Base-by-base conservation (phyloP, 2,329 filamentous ascomycete genomes). In the Pseudogymnoascus sp. region DNA sequence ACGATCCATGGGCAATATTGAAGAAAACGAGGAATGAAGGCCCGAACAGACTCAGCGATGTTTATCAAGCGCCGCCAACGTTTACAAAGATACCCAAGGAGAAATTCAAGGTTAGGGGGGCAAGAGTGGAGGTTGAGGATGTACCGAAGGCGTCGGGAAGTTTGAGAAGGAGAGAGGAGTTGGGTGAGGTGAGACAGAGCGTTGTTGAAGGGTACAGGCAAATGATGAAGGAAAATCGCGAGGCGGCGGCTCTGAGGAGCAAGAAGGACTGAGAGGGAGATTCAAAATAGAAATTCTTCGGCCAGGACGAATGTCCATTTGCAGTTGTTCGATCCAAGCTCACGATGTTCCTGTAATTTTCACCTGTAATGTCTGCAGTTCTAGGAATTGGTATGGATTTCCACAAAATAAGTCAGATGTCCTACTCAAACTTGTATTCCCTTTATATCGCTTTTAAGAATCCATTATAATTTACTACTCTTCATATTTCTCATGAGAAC, bases 181-280 rank as follows among this genome's bases (percentile, higher is more conserved):
- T 93, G 64, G 85, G 87, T n/a, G 82, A 78, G 60, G 85, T 88
- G 68, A 80, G 90, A 67, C 81, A 81, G 72, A 85, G 83, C 62
- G 85, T 93, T n/a, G 86, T 93, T 63, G 87, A 89, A 68, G 81
- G 84, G 46, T 93, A 93, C 73, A 79, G 90, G 65, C 82, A 82
- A 67, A 78, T 90, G 78, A 91, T 91, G 86, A 80, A 80, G 38
- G 78, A 78, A 65, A 82, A 70, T 35, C 53, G 63, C 23, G 35
- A 64, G 21, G 63, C 59, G 6, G 59, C 59, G 9, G 59, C 59
- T 42, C 50, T 56, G 29, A 19, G 50, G 50, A 2, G 7, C 19
- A 56, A 21, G 50, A 56, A 35, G 29, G 29, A 56, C 29, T 56
- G 11, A 56, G 29, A 9, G 11, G 29, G 6, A 33, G 29, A 33